phyloP scores from a whole-genome alignment of 176 grass and related monocot species.

The Tillandsia leiboldiana region DNA sequence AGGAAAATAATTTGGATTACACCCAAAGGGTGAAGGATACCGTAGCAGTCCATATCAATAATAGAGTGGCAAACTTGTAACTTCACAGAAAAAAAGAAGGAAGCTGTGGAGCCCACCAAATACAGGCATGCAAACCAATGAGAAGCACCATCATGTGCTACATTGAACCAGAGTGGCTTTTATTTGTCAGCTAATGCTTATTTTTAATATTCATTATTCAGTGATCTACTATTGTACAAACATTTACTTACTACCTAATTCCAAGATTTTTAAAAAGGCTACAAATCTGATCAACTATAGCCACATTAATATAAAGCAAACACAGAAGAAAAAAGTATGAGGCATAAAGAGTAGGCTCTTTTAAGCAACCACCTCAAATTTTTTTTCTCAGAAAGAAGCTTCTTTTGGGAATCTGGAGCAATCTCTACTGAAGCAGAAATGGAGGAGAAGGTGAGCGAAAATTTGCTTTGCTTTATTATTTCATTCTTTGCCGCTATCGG shows the following conservation, averaged over 20 bases:
- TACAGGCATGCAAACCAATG: slow-evolving; percentile 2
- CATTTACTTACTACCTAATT: background rate
- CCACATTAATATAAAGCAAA: background rate
- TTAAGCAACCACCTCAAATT: background rate
- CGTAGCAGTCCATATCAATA: slow-evolving; percentile 4
- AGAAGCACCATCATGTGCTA: background rate
- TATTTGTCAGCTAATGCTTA: slow-evolving; percentile 3
- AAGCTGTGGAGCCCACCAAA: background rate
- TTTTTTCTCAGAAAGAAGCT: background rate
- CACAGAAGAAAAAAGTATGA: background rate
- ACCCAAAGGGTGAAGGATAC: background rate
- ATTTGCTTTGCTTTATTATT: background rate
- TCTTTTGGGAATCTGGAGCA: background rate
- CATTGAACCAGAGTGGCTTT: background rate
- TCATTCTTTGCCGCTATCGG: background rate
- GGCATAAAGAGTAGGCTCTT: slow-evolving; percentile 2
- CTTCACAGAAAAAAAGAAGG: background rate
- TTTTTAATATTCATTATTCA: background rate
- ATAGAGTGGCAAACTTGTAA: slow-evolving; percentile 1
- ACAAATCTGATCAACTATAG: background rate
- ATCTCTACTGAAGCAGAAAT: slow-evolving; percentile 2
- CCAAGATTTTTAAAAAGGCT: background rate
- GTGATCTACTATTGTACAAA: background rate
- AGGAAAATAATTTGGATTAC: slow-evolving; percentile 1
- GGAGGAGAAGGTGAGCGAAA: slow-evolving; percentile 3